These are phyloP conservation scores for Aureobasidium musti DNA, from an alignment of 2,329 filamentous ascomycete species.

Conservation along the genomic window DNA sequence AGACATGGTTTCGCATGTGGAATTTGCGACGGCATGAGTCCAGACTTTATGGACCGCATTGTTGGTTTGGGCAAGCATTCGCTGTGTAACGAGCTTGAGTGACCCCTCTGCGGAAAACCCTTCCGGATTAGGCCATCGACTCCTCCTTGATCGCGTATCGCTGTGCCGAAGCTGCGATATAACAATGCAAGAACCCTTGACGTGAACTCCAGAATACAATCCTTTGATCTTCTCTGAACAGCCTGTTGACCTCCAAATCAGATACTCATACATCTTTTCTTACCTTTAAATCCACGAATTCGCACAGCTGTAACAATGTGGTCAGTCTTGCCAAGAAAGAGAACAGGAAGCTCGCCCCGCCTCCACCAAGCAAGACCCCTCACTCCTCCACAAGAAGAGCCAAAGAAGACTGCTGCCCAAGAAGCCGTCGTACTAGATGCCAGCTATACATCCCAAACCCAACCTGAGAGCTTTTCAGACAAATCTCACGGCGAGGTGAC, in stretches of 20 bases:
- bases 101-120: neutral
- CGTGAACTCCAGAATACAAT: neutral
- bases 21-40: neutral
- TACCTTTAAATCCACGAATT: neutral
- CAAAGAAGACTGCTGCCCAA: neutral
- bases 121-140: neutral
- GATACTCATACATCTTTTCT: neutral
- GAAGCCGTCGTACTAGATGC: conserved; percentile 12
- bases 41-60: conserved; percentile 4
- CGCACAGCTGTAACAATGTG: conserved; percentile 10
- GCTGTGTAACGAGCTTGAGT: neutral
- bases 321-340: conserved; percentile 19
- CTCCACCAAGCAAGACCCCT: conserved; percentile 1
- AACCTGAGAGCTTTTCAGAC: conserved; percentile 5
- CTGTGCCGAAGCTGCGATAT: conserved; percentile 4
- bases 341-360: conserved; percentile 1
- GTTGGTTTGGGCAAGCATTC: neutral
- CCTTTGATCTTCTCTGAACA: neutral
- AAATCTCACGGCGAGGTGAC: conserved; percentile 35
- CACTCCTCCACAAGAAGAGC: conserved; percentile 11
- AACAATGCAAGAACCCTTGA: conserved; percentile 7
- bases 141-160: neutral
- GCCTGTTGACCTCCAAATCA: neutral
- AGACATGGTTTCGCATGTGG: neutral
- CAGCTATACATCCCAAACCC: neutral